phyloP scores from a whole-genome alignment of 306 rosid species.

The Gillenia trifoliata region DNA sequence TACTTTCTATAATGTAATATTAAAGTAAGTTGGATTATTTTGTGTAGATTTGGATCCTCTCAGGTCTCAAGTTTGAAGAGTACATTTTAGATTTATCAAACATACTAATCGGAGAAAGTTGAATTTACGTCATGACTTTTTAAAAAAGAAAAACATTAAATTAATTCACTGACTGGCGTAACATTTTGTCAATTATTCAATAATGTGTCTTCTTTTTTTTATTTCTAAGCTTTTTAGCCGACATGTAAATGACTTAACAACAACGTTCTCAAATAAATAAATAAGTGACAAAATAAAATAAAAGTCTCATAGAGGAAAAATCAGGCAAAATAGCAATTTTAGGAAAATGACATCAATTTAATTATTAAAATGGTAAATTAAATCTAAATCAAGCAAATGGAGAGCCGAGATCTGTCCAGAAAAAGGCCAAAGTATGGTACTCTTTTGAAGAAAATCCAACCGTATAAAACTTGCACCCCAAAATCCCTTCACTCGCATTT shows the following conservation, averaged over 20 bases:
- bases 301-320: background rate
- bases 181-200: no score
- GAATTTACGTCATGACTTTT: no score
- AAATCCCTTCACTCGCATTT: slow-evolving; percentile 1
- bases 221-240: background rate
- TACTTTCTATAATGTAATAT: no score
- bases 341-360: background rate
- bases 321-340: slow-evolving; percentile 2
- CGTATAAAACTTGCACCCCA: slow-evolving; percentile 16
- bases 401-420: background rate
- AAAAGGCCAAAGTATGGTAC: slow-evolving; percentile 10
- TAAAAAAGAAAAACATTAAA: no score
- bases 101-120: background rate
- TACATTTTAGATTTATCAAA: no score
- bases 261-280: background rate
- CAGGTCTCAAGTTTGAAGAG: no score
- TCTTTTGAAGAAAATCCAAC: background rate
- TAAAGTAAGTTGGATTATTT: no score
- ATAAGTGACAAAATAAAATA: background rate
- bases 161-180: no score
- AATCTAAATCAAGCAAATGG: background rate
- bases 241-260: background rate
- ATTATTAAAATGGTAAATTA: background rate
- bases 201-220: background rate
- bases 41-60: no score